Percentiles rank a stretch among this genome's conserved stretches.
Conservation (phyloP, 2,329 filamentous ascomycete genomes). For the Pochonia chlamydosporia region DNA sequence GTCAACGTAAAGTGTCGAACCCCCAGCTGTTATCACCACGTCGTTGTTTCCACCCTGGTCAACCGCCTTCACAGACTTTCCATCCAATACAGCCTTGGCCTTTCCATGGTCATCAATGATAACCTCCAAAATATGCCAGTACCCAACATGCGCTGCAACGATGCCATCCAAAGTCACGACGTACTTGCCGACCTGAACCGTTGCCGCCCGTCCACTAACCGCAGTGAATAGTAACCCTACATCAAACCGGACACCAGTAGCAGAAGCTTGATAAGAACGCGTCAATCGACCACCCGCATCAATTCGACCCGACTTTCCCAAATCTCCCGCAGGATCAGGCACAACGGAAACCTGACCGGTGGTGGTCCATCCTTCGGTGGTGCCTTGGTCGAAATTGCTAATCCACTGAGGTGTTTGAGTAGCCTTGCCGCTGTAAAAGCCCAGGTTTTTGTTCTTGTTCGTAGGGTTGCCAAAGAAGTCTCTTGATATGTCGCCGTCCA, state of each 20-base stretch:
- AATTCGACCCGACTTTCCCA: not conserved
- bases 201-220: not conserved
- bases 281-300: not conserved
- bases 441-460: not conserved
- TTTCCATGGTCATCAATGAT: not conserved
- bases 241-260: not conserved
- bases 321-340: not conserved
- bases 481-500: not conserved
- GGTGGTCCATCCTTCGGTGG: not conserved
- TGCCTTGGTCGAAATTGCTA: not conserved
- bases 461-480: slow-evolving; percentile 1
- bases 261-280: not conserved
- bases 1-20: not conserved
- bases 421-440: slow-evolving; percentile 1
- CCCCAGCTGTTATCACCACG: not conserved
- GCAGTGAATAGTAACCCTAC: not conserved
- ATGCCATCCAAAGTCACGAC: not conserved
- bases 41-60: not conserved
- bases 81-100: not conserved
- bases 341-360: not conserved
- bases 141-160: not conserved
- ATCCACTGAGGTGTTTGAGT: not conserved
- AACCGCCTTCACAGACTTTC: not conserved
- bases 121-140: not conserved
- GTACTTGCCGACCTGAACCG: not conserved